phyloP scores from a whole-genome alignment of 2,329 filamentous ascomycete genomes.

The Fusarium brevicatenulatum region DNA sequence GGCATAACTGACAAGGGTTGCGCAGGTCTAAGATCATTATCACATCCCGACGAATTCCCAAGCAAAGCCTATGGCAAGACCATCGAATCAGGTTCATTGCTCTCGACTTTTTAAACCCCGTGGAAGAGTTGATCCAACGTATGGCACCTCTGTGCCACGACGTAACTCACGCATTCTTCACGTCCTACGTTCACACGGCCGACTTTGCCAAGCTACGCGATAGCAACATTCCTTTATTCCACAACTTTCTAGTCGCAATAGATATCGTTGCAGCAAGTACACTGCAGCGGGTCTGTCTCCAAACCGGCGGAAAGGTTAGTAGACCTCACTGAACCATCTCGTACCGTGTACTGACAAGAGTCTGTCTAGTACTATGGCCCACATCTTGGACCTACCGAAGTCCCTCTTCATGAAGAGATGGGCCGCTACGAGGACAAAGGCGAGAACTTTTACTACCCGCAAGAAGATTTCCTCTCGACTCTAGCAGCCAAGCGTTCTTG shows the following conservation, averaged over 20 bases:
- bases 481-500: constrained; percentile 23
- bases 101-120: constrained; percentile 29
- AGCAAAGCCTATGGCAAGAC: constrained; percentile 29
- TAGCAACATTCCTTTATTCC: constrained; percentile 28
- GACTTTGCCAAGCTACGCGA: constrained; percentile 31
- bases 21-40: constrained; percentile 36
- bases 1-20: too few relatives aligned
- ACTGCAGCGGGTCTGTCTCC: constrained; percentile 27
- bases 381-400: constrained; percentile 29
- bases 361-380: constrained; percentile 22
- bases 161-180: constrained; percentile 32
- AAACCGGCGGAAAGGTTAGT: constrained; percentile 30
- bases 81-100: constrained; percentile 26
- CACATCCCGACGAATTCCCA: constrained; percentile 20
- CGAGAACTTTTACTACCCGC: constrained; percentile 32
- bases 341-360: neutral
- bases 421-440: constrained; percentile 26
- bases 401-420: constrained; percentile 31
- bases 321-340: neutral
- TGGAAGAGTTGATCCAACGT: constrained; percentile 25
- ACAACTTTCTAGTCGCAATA: constrained; percentile 27
- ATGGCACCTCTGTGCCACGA: constrained; percentile 29
- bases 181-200: constrained; percentile 28
- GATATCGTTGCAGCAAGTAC: constrained; percentile 26
- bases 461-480: constrained; percentile 30